These are phyloP conservation scores for Hapsidospora chrysogenum DNA, from an alignment of 495 filamentous ascomycete species.

Conservation along the genomic window DNA sequence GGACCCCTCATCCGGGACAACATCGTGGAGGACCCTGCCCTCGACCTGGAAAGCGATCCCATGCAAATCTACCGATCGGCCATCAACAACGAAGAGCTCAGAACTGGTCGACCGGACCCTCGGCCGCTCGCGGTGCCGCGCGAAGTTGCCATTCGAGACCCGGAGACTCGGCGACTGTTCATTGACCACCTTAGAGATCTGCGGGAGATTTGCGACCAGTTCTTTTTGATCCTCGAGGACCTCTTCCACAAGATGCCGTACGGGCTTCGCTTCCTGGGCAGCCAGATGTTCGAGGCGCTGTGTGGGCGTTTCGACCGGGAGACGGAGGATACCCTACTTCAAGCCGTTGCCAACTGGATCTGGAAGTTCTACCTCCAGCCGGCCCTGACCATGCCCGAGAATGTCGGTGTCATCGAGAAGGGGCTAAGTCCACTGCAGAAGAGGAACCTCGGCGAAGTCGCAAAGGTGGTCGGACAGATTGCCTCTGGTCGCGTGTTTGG, in stretches of 20 bases:
- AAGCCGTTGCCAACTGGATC: constrained; percentile 74
- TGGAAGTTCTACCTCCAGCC: constrained; percentile 92
- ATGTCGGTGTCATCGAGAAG: constrained; percentile 76
- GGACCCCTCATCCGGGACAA: constrained; percentile 71
- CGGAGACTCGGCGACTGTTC: constrained; percentile 79
- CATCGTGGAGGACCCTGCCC: constrained; percentile 74
- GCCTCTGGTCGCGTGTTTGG: constrained; percentile 76
- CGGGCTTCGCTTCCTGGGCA: constrained; percentile 75
- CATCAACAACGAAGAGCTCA: constrained; percentile 92
- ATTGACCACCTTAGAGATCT: constrained; percentile 88
- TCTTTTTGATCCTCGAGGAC: constrained; percentile 67
- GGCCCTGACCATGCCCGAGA: constrained; percentile 71
- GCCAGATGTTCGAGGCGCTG: constrained; percentile 69
- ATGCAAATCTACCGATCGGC: constrained; percentile 91
- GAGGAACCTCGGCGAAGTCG: constrained; percentile 77
- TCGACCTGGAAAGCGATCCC: constrained; percentile 92
- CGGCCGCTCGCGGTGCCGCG: constrained; percentile 67
- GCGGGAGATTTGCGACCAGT: constrained; percentile 81
- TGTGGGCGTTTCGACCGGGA: constrained; percentile 63
- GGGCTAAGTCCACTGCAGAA: constrained; percentile 80
- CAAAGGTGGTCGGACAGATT: constrained; percentile 79
- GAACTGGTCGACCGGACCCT: constrained; percentile 67
- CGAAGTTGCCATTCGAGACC: constrained; percentile 84
- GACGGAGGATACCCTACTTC: constrained; percentile 58
- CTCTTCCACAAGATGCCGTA: constrained; percentile 79